A percentile compares a stretch with the other conserved stretches of the same genome.
Evolutionary conservation across 331 rosid genomes (phyloP).

Genomic region (Prunus yedoensis): DNA sequence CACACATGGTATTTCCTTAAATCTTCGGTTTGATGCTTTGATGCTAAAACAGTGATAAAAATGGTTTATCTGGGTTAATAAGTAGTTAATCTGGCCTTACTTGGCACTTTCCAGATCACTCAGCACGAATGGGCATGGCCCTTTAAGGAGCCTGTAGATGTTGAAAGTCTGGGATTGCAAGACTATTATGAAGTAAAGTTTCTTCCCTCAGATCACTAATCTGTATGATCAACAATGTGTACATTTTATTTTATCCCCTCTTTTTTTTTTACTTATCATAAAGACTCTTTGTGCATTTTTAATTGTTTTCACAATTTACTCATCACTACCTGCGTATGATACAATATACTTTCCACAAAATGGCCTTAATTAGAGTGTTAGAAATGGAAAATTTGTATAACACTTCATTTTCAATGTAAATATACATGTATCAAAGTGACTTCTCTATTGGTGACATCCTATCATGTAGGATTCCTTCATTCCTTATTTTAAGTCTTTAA

Average conservation of each 20-base stretch:
- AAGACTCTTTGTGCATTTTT: not conserved
- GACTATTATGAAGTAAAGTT: conserved; percentile 56
- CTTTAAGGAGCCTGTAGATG: conserved; percentile 65
- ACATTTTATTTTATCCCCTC: not conserved
- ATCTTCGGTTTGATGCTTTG: conserved; percentile 6
- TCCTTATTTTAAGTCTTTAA: not conserved
- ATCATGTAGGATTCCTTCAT: not conserved
- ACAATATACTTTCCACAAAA: not conserved
- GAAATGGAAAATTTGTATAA: not conserved
- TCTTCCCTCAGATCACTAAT: not conserved
- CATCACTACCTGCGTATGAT: not conserved
- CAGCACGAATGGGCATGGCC: conserved; percentile 76
- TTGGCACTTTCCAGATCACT: conserved; percentile 45
- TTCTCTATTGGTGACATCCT: not conserved
- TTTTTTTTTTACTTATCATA: not conserved
- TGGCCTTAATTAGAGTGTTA: not conserved
- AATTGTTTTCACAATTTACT: not conserved
- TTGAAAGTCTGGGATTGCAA: conserved; percentile 46
- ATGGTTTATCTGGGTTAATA: conserved; percentile 14
- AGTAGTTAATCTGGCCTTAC: conserved; percentile 13
- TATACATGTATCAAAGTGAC: not conserved
- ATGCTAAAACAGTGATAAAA: conserved; percentile 2
- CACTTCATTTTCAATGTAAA: not conserved
- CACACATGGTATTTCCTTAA: conserved; percentile 3
- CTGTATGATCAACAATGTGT: not conserved